Evolutionary conservation across 163 green algal species (phyloP), one percentile per base, ranked within the genome.

Genomic region (Scenedesmus sp.): DNA sequence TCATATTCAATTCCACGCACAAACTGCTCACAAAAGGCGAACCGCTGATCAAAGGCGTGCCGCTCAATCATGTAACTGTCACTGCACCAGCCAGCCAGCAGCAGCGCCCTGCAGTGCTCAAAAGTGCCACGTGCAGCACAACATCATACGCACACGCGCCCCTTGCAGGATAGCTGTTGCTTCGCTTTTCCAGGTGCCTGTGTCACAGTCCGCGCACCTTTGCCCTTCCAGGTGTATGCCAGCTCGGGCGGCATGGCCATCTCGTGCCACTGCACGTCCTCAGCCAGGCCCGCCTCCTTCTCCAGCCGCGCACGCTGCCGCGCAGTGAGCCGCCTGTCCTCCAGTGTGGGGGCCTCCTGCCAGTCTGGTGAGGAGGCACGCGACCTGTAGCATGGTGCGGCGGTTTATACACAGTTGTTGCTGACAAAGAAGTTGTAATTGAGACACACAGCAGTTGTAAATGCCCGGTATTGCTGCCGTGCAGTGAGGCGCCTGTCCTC

Each of bases 211-310:
- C 73, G 8, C 66, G 67, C 56, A 92, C 89, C 82, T 26, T 84
- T 89, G 55, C 67, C 66, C 81, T 89, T 89, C 67, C 67, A 92
- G 54, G 67, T 92, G 82, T 92, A 92, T 18, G 74, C 64, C 26
- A 92, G 89, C 56, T 92, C 82, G 12, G 82, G 15, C 7, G 82
- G 89, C 83, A 92, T 57, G n/a, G 52, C 55, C 82, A 92, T 89
- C 62, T 92, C 89, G 7, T 86, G 66, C 89, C 89, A 92, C 67
- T 86, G 56, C 66, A 89, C 70, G n/a, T 92, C 89, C 15, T 79
- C 82, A 26, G 83, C 82, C 23, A 86, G 13, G 18, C 89, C 89
- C n/a, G 67, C 56, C 81, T 92, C 82, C 70, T 92, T 89, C 34
- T 92, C 62, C 12, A 92, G 34, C n/a, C 66, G 77, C 2, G 82